Base-by-base conservation (phyloP, 2,329 filamentous ascomycete species). In the Raffaelea albimanens region DNA sequence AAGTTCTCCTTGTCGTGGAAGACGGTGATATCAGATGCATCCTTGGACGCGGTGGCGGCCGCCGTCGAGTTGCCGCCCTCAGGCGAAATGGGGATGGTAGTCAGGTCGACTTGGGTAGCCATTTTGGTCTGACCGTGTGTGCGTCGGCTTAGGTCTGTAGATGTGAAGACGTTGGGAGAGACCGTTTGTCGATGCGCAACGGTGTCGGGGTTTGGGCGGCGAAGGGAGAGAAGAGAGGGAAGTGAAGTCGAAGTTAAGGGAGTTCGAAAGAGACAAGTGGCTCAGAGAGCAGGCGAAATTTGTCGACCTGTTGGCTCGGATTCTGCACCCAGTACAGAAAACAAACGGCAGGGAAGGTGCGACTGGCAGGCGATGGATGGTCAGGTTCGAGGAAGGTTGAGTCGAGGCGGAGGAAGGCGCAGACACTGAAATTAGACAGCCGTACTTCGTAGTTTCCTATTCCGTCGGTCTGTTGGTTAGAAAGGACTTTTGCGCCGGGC, bases 1-100 rank as follows among this genome's bases (percentile, higher is more conserved):
- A 98, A 98, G 76, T 98, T 96, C 57, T 96, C 86, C 59, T 93
- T 85, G 71, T 97, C 89, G 66, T 98, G 90, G 73, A 98, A 98
- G 58, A 98, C 91, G 42, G 93, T 98, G 60, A 95, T 76, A 45
- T 85, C 73, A 63, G 90, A 83, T 55, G 67, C 68, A 55, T 72
- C 69, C 25, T 29, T 29, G 7, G 25, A 29, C 7, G 25, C 13
- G 46, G 73, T 72, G 47, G 62, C 60, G 49, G 48, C 39, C 14
- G 47, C 65, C 60, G 54, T 67, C 52, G 73, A 70, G 61, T 77
- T 77, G 57, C 76, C 76, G 54, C 83, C 79, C 53, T 73, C 75
- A 45, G 79, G 80, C 45, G 78, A 81, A 63, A 84, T 76, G 57
- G 80, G 80, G 50, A 84, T 83, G 45, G 80, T 83, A 50, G 78